These are phyloP conservation scores for Russula compacta DNA, from an alignment of 768 basidiomycete species.

Conservation along the genomic window DNA sequence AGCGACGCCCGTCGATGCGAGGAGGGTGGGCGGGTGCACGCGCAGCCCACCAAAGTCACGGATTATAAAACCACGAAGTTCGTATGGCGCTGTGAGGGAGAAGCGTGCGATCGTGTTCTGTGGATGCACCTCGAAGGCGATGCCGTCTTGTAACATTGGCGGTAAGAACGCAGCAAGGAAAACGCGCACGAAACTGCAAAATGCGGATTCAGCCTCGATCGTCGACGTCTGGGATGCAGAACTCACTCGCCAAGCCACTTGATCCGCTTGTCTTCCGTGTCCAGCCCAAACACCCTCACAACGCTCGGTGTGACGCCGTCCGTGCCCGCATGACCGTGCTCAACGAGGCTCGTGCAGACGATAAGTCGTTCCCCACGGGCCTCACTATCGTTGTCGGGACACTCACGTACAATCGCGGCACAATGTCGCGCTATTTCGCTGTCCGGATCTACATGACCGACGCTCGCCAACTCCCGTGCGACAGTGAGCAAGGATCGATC, in stretches of 20 bases:
- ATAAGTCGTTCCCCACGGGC: conserved; percentile 42
- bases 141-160: conserved; percentile 43
- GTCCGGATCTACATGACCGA: conserved; percentile 39
- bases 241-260: conserved; percentile 43
- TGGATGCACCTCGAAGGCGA: conserved; percentile 51
- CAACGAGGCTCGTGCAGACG: conserved; percentile 48
- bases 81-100: conserved; percentile 35
- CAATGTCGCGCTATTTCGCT: conserved; percentile 48
- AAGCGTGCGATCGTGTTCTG: conserved; percentile 53
- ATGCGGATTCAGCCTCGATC: background rate
- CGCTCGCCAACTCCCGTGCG: conserved; percentile 46
- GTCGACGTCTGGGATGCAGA: background rate
- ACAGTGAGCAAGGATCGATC: conserved; percentile 43
- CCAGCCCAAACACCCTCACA: conserved; percentile 41
- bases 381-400: conserved; percentile 31
- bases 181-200: conserved; percentile 36
- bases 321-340: conserved; percentile 41
- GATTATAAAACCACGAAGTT: conserved; percentile 45
- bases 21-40: conserved; percentile 42
- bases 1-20: conserved; percentile 41
- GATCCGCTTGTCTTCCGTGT: conserved; percentile 41
- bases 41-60: conserved; percentile 51
- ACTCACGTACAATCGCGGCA: conserved; percentile 43
- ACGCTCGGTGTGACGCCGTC: conserved; percentile 40
- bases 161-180: conserved; percentile 50